Evolutionary conservation across 495 filamentous ascomycete species (phyloP).

Genomic region (Monascus purpureus): DNA sequence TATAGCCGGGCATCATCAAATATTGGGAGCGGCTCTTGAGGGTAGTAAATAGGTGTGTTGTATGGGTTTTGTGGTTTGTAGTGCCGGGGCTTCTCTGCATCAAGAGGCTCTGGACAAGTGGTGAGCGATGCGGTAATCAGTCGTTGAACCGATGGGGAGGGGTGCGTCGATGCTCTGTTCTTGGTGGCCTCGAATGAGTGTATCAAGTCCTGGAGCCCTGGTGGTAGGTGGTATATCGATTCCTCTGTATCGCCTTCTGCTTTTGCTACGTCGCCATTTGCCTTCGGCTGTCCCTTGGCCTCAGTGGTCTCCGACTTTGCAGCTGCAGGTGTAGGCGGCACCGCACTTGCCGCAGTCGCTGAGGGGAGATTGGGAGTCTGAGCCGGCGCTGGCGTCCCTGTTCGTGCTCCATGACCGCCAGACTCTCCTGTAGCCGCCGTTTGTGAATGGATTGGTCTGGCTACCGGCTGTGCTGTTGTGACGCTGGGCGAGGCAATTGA

Average conservation of each 20-base stretch:
- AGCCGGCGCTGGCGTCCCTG: slow-evolving; percentile 25
- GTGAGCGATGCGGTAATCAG: slow-evolving; percentile 59
- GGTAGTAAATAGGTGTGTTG: slow-evolving; percentile 73
- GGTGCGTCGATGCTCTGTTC: slow-evolving; percentile 38
- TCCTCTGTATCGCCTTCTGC: slow-evolving; percentile 37
- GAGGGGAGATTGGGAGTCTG: slow-evolving; percentile 21
- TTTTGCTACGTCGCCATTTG: slow-evolving; percentile 24
- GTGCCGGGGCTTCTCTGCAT: slow-evolving; percentile 67
- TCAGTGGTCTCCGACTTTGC: slow-evolving; percentile 27
- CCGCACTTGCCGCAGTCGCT: slow-evolving; percentile 16
- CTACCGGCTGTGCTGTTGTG: slow-evolving; percentile 37
- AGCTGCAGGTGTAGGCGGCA: slow-evolving; percentile 26
- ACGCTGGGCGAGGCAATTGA: slow-evolving; percentile 41
- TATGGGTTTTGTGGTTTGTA: slow-evolving; percentile 73
- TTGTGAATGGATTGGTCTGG: slow-evolving; percentile 25
- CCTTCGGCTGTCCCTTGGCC: slow-evolving; percentile 11
- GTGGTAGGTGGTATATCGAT: slow-evolving; percentile 88
- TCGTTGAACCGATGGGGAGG: slow-evolving; percentile 51
- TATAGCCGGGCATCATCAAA: slow-evolving; percentile 86
- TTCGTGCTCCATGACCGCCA: slow-evolving; percentile 3
- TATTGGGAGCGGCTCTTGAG: slow-evolving; percentile 76
- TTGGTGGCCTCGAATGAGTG: slow-evolving; percentile 82
- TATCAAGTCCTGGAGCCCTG: slow-evolving; percentile 75
- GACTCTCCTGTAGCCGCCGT: slow-evolving; percentile 22
- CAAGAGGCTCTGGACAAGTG: slow-evolving; percentile 56